A percentile compares a stretch with the other conserved stretches of the same genome.
Evolutionary conservation across 164 flowering plant species (phyloP).

Genomic region (Stephania yunnanensis): DNA sequence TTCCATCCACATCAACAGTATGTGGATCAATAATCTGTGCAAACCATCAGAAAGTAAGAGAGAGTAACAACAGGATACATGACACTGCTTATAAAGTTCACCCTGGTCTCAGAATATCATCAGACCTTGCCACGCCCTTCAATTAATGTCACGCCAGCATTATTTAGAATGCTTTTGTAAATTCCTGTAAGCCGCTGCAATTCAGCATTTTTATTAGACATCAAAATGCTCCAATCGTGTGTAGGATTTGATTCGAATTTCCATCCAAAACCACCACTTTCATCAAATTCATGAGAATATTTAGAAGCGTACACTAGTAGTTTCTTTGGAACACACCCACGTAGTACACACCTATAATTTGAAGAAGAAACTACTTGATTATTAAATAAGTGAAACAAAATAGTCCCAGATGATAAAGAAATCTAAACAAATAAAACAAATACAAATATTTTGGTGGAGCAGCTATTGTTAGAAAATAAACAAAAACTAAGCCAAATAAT

Average conservation of each 20-base stretch:
- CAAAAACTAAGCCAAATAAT: too few species aligned
- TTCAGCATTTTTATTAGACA: slow-evolving; percentile 97
- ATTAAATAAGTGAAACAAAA: neutral
- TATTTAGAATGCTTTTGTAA: slow-evolving; percentile 79
- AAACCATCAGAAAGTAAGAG: slow-evolving; percentile 9
- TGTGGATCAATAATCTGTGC: slow-evolving; percentile 82
- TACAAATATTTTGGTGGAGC: neutral
- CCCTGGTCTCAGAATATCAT: slow-evolving; percentile 18
- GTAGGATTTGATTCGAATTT: slow-evolving; percentile 71
- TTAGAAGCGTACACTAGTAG: slow-evolving; percentile 82
- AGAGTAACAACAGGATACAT: neutral
- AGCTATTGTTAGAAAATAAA: neutral
- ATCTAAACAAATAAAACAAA: neutral
- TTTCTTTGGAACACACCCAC: slow-evolving; percentile 98
- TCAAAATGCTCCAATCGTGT: slow-evolving; percentile 91
- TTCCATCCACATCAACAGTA: slow-evolving; percentile 90
- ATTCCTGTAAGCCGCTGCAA: slow-evolving; percentile 91
- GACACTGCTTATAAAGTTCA: neutral
- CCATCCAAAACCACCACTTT: slow-evolving; percentile 95
- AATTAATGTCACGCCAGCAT: slow-evolving; percentile 69
- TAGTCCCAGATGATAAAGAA: neutral
- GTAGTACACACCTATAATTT: slow-evolving; percentile 77
- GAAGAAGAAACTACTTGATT: neutral
- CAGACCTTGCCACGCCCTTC: slow-evolving; percentile 99
- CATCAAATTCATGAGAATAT: slow-evolving; percentile 91